Evolutionary conservation across 495 filamentous ascomycete species (phyloP), one percentile per base, ranked within the genome.

Genomic region (Neurospora intermedia): DNA sequence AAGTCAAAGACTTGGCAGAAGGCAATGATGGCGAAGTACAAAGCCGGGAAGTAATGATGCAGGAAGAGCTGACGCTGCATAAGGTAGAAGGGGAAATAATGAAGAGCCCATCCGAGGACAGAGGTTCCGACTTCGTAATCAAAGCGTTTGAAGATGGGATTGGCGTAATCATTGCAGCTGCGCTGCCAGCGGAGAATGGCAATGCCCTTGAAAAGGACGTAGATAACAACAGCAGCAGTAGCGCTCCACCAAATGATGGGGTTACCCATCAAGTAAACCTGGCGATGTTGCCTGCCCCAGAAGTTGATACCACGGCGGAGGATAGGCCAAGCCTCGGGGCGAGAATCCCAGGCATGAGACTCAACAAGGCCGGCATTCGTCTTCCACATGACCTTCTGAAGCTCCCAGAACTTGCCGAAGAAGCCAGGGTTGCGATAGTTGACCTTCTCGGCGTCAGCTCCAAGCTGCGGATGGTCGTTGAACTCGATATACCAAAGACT

Each of bases 381-480:
- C 74, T 88, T 92, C 96, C 96, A 99, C 96, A 99, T 99, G 46
- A 99, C 96, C 82, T 93, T 94, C 81, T 99, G 94, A n/a, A 99
- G 85, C 83, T 99, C 96, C 93, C 93, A 97, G 85, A 99, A 99
- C 80, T 98, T 99, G 72, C 94, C 96, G 72, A 98, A 88, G 87
- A 99, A 98, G 16, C 96, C 96, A 23, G 96, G 96, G 76, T 97
- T 91, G 73, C 88, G 87, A 80, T 99, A 99, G 80, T 98, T 99
- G 77, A 97, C 95, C 81, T 91, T 96, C 81, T 98, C 96, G 31
- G 93, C 90, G 75, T 91, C 85, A 43, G 83, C 85, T 39, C 88
- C 88, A 69, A 98, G 87, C 74, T 86, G 85, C 31, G 93, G 91
- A 79, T 98, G 95, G 71, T 87, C 86, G 79, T 99, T 98, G 62